Evolutionary conservation across 768 basidiomycete species (phyloP).

Genomic region (Boletus vermiculosoides): DNA sequence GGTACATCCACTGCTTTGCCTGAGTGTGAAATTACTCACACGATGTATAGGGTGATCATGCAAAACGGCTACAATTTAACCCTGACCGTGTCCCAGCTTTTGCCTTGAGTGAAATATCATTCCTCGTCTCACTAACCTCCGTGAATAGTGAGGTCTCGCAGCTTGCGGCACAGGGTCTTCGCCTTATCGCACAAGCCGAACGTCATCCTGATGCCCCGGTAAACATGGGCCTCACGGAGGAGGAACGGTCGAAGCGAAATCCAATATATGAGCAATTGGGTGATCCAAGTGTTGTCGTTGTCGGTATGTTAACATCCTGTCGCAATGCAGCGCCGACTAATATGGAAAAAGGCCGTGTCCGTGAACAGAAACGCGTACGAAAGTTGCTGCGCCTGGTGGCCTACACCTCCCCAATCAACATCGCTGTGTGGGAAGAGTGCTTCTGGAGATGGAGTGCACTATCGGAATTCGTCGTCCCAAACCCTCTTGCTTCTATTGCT

Average conservation of each 20-base stretch:
- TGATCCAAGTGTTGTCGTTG: conserved; percentile 65
- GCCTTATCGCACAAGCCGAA: conserved; percentile 66
- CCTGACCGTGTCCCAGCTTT: conserved; percentile 60
- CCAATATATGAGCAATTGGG: conserved; percentile 78
- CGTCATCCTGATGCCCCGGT: conserved; percentile 57
- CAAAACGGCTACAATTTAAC: conserved; percentile 50
- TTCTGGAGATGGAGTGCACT: conserved; percentile 73
- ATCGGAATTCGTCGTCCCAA: conserved; percentile 54
- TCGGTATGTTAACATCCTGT: conserved; percentile 49
- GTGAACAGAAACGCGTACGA: conserved; percentile 77
- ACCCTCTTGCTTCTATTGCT: conserved; percentile 33
- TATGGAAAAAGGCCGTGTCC: conserved; percentile 57
- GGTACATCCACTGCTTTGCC: conserved; percentile 33
- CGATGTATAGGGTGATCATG: conserved; percentile 38
- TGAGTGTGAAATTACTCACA: conserved; percentile 4
- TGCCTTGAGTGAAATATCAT: conserved; percentile 67
- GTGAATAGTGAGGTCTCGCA: conserved; percentile 65
- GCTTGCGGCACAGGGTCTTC: conserved; percentile 65
- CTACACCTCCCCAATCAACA: conserved; percentile 61
- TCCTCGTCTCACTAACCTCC: conserved; percentile 69
- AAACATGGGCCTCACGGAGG: conserved; percentile 50
- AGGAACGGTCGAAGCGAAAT: conserved; percentile 65
- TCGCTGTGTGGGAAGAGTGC: conserved; percentile 82
- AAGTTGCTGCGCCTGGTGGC: conserved; percentile 65
- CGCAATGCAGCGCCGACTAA: conserved; percentile 1